Base-by-base conservation (phyloP, 768 basidiomycete genomes). In the Hydnum rufescens region DNA sequence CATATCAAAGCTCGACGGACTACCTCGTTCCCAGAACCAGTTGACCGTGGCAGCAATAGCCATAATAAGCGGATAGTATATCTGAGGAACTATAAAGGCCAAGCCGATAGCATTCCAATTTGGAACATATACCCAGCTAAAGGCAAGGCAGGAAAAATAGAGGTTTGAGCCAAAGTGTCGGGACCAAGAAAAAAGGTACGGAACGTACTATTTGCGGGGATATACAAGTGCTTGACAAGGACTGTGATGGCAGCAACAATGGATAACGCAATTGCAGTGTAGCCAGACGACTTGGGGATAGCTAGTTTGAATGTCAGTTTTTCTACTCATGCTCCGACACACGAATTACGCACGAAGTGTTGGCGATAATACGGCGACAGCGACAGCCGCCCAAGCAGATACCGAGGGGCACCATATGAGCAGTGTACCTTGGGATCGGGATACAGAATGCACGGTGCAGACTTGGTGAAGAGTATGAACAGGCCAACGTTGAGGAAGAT, bases 391-490 rank as follows among this genome's bases (percentile, higher is more conserved):
- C 76, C 76, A 77, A 1, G 75, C 75, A 51, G 68, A 59, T 22
- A 76, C 72, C 4, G 71, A 73, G 76, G 76, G 4, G 74, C 75
- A 55, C 70, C 66, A 57, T 75, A 77, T 30, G 73, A 70, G 62
- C 75, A 77, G 13, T 16, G 16, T 8, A 8, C 13, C 51, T 64
- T 55, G 16, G 49, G 56, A 30, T 59, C 55, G 23, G 54, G 67
- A 61, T 56, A 61, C 46, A 58, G 57, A 61, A 80, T 80, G 59
- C 76, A 80, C 31, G 77, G 75, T 16, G 72, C 67, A 13, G 76
- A 74, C 54, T 71, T 75, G 49, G 72, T 73, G 69, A 80, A 79
- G 43, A 80, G 67, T 54, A 79, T 66, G 59, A 75, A 77, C 53
- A 78, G 61, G 16, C 76, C 76, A 3, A 68, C 67, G 52, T 68